A percentile compares a stretch with the other conserved stretches of the same genome.
Evolutionary conservation across 106 monocot genomes (phyloP).

Genomic region (Dendrobium huoshanense): DNA sequence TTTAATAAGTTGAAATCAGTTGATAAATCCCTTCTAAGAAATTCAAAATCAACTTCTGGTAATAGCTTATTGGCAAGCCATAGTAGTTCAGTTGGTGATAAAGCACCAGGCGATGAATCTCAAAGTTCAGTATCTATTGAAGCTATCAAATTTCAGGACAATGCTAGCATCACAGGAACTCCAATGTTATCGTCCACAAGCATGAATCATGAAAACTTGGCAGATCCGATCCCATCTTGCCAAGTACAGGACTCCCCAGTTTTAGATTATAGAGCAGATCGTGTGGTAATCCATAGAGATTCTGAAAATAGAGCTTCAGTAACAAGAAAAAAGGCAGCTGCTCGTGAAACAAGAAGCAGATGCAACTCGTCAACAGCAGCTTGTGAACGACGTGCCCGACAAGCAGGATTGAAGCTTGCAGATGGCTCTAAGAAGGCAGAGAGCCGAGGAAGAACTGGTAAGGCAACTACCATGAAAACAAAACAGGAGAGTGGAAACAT

Average conservation of each 20-base stretch:
- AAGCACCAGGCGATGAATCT: slow-evolving; percentile 3
- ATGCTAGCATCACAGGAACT: slow-evolving; percentile 1
- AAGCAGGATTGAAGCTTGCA: slow-evolving; percentile 35
- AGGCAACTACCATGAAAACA: background rate
- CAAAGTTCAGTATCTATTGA: slow-evolving; percentile 14
- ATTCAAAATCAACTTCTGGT: background rate
- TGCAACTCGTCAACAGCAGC: slow-evolving; percentile 39
- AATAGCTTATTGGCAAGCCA: background rate
- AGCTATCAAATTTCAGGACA: slow-evolving; percentile 14
- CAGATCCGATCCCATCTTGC: slow-evolving; percentile 8
- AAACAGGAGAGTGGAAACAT: slow-evolving; percentile 10
- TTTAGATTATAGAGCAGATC: slow-evolving; percentile 14
- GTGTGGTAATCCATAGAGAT: slow-evolving; percentile 28
- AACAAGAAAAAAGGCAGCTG: slow-evolving; percentile 69
- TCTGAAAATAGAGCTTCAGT: slow-evolving; percentile 46
- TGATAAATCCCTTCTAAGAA: background rate
- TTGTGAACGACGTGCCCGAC: slow-evolving; percentile 42
- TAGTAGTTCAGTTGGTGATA: slow-evolving; percentile 8
- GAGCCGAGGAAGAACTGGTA: slow-evolving; percentile 7
- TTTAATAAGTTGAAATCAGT: slow-evolving; percentile 11
- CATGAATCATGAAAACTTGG: slow-evolving; percentile 15
- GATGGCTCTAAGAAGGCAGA: slow-evolving; percentile 18
- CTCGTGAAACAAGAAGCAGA: slow-evolving; percentile 59
- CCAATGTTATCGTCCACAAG: background rate
- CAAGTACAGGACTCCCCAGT: slow-evolving; percentile 10